These are phyloP conservation scores for Hyaloperonospora arabidopsidis DNA, from an alignment of 352 stramenopile species.

Conservation along the genomic window DNA sequence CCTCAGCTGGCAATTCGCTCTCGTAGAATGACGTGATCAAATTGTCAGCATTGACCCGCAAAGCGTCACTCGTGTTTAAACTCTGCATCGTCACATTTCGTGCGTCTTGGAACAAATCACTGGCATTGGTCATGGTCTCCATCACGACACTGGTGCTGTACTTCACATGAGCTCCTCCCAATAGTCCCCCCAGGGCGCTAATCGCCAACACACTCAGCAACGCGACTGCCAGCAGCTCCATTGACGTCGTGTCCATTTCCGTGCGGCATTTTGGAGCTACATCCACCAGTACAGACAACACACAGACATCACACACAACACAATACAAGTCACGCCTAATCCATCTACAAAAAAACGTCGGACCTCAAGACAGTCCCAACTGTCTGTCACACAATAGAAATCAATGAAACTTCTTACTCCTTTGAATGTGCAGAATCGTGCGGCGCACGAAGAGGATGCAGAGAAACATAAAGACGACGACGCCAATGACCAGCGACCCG, in stretches of 20 bases:
- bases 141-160: constrained; percentile 71
- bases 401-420: constrained; percentile 23
- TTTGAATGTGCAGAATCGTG: constrained; percentile 63
- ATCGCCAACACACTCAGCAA: constrained; percentile 69
- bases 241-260: constrained; percentile 39
- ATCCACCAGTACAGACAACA: background rate
- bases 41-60: constrained; percentile 45
- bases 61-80: constrained; percentile 28
- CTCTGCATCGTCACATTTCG: constrained; percentile 31
- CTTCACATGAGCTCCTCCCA: constrained; percentile 74
- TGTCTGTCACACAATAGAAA: background rate
- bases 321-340: background rate
- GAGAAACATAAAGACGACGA: constrained; percentile 55
- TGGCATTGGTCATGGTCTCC: constrained; percentile 69
- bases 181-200: constrained; percentile 54
- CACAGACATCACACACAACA: background rate
- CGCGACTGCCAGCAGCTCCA: constrained; percentile 64
- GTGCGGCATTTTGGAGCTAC: constrained; percentile 39
- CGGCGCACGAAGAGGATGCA: constrained; percentile 61
- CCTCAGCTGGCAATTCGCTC: constrained; percentile 49
- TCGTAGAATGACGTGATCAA: constrained; percentile 69
- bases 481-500: constrained; percentile 50
- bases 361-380: background rate
- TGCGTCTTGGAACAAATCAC: constrained; percentile 38
- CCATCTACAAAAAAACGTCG: background rate